Base-by-base conservation (phyloP, 148 eudicot species). In the Nyssa sinensis region DNA sequence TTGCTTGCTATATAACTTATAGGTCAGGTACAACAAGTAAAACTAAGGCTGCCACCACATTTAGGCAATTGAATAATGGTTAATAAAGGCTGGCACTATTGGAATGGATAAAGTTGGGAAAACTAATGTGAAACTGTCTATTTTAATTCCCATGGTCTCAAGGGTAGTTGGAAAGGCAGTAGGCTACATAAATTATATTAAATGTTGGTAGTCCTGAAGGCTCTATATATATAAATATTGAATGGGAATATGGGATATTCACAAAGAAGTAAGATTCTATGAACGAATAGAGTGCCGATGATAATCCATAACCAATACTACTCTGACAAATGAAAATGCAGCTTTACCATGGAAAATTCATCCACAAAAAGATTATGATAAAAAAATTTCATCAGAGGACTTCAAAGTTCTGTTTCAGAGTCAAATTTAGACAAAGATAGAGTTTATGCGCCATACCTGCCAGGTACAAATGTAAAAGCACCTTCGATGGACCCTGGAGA, bases 391-490 rank as follows among this genome's bases (percentile, higher is more conserved):
- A 60, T n/a, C 34, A 5, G 30, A 47, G 23, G 53, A 62, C 32
- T 24, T 17, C 35, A 23, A 27, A 33, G 30, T 32, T 21, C 13
- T 17, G 35, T 19, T 72, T 27, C 4, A 12, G 32, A 24, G 57
- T 30, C 35, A n/a, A 28, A 24, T 14, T 13, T 6, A 65, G 8
- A 12, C 3, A 33, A 57, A 58, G 23, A 8, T 27, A 21, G 41
- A 16, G 25, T 29, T 0, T n/a, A 24, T 29, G 32, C 3, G 28
- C 35, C 81, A 57, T 84, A 94, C 98, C 96, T 95, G 72, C 97
- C 98, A 58, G 98, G 97, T 59, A 95, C 82, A 74, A 89, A 90
- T 34, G 88, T 92, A 70, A 95, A 95, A 64, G 82, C 86, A 70
- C 98, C 98, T 79, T 95, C 98, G 25, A 90, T 75, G 66, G 96